Evolutionary conservation across 129 eudicot species (phyloP).

Genomic region (Tagetes patula): DNA sequence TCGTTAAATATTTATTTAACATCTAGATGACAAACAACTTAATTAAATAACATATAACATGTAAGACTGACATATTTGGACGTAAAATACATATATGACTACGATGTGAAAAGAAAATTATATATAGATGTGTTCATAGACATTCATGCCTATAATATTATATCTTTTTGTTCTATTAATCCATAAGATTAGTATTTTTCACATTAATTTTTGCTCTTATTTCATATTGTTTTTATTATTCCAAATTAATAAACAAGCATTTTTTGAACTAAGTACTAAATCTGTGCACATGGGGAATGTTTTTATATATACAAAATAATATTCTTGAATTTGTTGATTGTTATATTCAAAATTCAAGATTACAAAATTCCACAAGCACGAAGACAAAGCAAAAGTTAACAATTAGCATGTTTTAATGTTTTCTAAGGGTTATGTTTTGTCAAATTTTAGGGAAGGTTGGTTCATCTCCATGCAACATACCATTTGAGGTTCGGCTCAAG

Average conservation of each 20-base stretch:
- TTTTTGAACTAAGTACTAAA: slow-evolving; percentile 1
- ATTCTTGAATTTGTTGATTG: slow-evolving; percentile 10
- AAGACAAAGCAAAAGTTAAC: slow-evolving; percentile 34
- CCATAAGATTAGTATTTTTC: background rate
- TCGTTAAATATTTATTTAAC: background rate
- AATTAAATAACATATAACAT: background rate
- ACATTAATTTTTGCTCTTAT: background rate
- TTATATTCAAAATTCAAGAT: background rate
- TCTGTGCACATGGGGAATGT: background rate
- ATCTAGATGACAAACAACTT: background rate
- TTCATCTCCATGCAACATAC: slow-evolving; percentile 69
- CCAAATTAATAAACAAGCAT: background rate
- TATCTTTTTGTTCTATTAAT: background rate
- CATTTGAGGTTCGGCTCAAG: slow-evolving; percentile 62
- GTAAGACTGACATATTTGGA: slow-evolving; percentile 8
- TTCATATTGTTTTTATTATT: background rate
- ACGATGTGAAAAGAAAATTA: background rate
- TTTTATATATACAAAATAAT: background rate
- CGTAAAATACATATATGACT: background rate
- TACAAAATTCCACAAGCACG: slow-evolving; percentile 33
- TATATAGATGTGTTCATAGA: background rate
- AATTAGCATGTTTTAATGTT: slow-evolving; percentile 9
- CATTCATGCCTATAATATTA: background rate
- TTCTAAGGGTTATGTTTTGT: background rate
- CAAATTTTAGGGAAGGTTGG: slow-evolving; percentile 56